Evolutionary conservation across 768 basidiomycete species (phyloP).

Genomic region (Phylloporus sp.): DNA sequence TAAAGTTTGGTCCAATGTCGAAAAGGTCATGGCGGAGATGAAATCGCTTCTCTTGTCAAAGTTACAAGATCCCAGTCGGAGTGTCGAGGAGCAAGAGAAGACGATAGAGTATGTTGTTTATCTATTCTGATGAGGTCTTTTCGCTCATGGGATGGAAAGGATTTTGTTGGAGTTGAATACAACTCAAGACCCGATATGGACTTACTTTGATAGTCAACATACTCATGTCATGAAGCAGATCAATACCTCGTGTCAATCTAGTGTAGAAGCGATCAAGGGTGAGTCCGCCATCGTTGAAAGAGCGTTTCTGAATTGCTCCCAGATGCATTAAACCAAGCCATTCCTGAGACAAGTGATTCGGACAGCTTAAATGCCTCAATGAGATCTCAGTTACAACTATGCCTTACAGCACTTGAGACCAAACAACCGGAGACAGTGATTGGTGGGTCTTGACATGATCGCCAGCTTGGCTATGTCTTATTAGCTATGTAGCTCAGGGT

Average conservation of each 20-base stretch:
- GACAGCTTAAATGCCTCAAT: conserved; percentile 43
- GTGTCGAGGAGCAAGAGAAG: conserved; percentile 93
- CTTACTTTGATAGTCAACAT: conserved; percentile 93
- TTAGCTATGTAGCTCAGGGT: conserved; percentile 50
- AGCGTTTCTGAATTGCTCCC: conserved; percentile 1
- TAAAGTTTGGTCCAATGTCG: conserved; percentile 93
- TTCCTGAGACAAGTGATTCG: conserved; percentile 33
- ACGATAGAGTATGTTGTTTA: conserved; percentile 76
- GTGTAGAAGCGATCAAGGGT: conserved; percentile 52
- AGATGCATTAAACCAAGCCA: conserved; percentile 48
- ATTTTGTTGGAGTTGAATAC: conserved; percentile 84
- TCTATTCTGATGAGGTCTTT: background rate
- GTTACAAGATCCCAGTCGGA: conserved; percentile 73
- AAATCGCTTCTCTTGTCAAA: conserved; percentile 69
- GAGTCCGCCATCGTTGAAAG: conserved; percentile 6
- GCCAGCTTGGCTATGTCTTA: background rate
- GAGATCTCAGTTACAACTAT: conserved; percentile 55
- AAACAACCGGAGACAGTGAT: conserved; percentile 61
- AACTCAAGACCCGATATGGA: conserved; percentile 91
- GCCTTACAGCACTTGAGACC: conserved; percentile 56
- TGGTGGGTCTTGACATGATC: conserved; percentile 37
- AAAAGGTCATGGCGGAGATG: conserved; percentile 94
- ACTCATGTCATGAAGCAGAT: conserved; percentile 78
- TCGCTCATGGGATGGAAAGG: conserved; percentile 40
- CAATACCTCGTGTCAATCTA: conserved; percentile 54